Conservation (phyloP, 805 yeast species). For the Nakazawaea siamensis region DNA sequence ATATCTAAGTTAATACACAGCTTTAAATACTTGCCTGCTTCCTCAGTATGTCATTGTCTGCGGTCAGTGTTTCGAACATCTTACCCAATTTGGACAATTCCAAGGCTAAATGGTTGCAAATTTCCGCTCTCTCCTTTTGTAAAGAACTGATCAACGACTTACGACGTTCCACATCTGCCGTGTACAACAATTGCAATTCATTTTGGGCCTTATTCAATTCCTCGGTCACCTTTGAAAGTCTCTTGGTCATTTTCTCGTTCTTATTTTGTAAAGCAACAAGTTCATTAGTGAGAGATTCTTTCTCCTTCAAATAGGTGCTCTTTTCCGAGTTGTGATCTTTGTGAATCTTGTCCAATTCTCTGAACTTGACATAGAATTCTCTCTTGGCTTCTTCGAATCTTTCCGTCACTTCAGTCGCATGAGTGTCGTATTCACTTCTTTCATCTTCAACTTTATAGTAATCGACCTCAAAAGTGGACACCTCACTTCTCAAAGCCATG, state of each 20-base stretch:
- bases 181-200: conserved; percentile 14
- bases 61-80: conserved; percentile 4
- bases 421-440: conserved; percentile 24
- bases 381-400: conserved; percentile 27
- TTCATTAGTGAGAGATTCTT: conserved; percentile 21
- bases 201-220: conserved; percentile 12
- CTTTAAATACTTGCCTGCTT: conserved; percentile 4
- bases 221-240: conserved; percentile 19
- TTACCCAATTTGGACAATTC: conserved; percentile 8
- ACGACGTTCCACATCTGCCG: conserved; percentile 12
- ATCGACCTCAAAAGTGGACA: conserved; percentile 29
- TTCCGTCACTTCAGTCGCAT: conserved; percentile 30
- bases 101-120: conserved; percentile 3
- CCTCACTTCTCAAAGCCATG: conserved; percentile 39
- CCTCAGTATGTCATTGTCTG: conserved; percentile 9
- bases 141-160: background rate
- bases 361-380: conserved; percentile 25
- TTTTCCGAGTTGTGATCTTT: conserved; percentile 19
- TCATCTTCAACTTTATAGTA: conserved; percentile 26
- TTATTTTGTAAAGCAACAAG: conserved; percentile 21
- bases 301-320: conserved; percentile 14
- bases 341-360: conserved; percentile 24
- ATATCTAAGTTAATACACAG: no score
- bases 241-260: conserved; percentile 24
- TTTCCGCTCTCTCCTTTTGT: background rate